Evolutionary conservation across 2,329 filamentous ascomycete genomes (phyloP).

Genomic region (Xylariaceae sp.): DNA sequence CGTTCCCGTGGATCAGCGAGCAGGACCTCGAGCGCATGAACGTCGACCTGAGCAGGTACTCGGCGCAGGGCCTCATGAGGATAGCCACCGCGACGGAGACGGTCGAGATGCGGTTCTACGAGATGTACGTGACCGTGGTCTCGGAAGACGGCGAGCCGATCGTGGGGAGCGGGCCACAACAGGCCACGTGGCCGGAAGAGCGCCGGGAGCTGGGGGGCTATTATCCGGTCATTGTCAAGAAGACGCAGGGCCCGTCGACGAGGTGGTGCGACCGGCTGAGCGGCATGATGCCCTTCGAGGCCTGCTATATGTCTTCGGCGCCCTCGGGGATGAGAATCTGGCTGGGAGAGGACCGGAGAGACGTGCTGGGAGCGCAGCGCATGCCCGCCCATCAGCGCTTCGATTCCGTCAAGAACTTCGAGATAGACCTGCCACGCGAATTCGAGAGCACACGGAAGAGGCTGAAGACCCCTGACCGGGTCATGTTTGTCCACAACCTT

Average conservation of each 20-base stretch:
- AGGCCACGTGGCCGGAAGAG: slow-evolving; percentile 18
- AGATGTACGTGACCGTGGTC: slow-evolving; percentile 27
- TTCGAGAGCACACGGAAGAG: slow-evolving; percentile 11
- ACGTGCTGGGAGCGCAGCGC: slow-evolving; percentile 33
- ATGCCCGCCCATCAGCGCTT: slow-evolving; percentile 30
- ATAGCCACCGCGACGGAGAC: slow-evolving; percentile 14
- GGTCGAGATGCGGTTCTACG: slow-evolving; percentile 21
- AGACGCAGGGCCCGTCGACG: not conserved
- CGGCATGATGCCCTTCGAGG: slow-evolving; percentile 34
- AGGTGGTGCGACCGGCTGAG: slow-evolving; percentile 26
- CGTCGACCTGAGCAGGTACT: slow-evolving; percentile 26
- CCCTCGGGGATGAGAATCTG: slow-evolving; percentile 29
- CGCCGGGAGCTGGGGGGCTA: slow-evolving; percentile 17
- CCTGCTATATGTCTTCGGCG: slow-evolving; percentile 33
- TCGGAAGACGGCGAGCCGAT: slow-evolving; percentile 15
- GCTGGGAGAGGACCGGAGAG: slow-evolving; percentile 34
- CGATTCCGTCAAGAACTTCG: slow-evolving; percentile 10
- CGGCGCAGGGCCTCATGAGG: slow-evolving; percentile 25
- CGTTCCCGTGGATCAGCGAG: slow-evolving; percentile 29
- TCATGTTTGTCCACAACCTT: slow-evolving; percentile 19
- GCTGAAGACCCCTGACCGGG: slow-evolving; percentile 18
- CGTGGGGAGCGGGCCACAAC: slow-evolving; percentile 20
- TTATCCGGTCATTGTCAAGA: slow-evolving; percentile 21
- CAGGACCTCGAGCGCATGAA: slow-evolving; percentile 28
- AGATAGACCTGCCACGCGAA: slow-evolving; percentile 14